A percentile compares a stretch with the other conserved stretches of the same genome.
These are phyloP conservation scores for Monosporascus sp. DNA, from an alignment of 2,329 filamentous ascomycete species.

Conservation along the genomic window DNA sequence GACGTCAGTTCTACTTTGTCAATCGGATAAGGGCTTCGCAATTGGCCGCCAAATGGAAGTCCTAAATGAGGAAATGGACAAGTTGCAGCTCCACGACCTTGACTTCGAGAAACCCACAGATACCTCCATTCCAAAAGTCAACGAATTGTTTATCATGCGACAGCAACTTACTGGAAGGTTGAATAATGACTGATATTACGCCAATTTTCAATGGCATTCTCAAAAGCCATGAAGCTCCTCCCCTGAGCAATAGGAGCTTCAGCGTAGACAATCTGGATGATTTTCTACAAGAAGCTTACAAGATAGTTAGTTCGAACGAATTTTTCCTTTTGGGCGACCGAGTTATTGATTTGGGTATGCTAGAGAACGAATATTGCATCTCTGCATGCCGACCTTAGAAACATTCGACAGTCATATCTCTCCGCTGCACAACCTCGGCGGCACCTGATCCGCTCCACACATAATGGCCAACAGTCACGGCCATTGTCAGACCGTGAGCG, in stretches of 20 bases:
- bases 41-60: too few species aligned
- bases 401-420: slow-evolving; percentile 86
- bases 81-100: too few species aligned
- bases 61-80: too few species aligned
- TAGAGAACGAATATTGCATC: slow-evolving; percentile 77
- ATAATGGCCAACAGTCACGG: slow-evolving; percentile 39
- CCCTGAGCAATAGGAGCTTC: slow-evolving; percentile 38
- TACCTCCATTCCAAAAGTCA: not conserved
- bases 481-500: slow-evolving; percentile 75
- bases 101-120: not conserved
- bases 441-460: slow-evolving; percentile 40
- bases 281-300: slow-evolving; percentile 90
- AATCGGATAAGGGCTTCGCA: too few species aligned
- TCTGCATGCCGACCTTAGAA: slow-evolving; percentile 72
- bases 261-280: slow-evolving; percentile 61
- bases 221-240: slow-evolving; percentile 50
- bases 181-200: slow-evolving; percentile 57
- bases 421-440: slow-evolving; percentile 66
- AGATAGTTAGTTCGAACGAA: slow-evolving; percentile 60
- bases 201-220: slow-evolving; percentile 64
- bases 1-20: too few species aligned
- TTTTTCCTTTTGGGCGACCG: not conserved
- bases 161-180: not conserved
- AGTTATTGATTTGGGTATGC: slow-evolving; percentile 1
- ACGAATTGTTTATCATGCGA: slow-evolving; percentile 3